A percentile compares a stretch with the other conserved stretches of the same genome.
Evolutionary conservation across 768 basidiomycete species (phyloP).

Genomic region (Podaxis sp.): DNA sequence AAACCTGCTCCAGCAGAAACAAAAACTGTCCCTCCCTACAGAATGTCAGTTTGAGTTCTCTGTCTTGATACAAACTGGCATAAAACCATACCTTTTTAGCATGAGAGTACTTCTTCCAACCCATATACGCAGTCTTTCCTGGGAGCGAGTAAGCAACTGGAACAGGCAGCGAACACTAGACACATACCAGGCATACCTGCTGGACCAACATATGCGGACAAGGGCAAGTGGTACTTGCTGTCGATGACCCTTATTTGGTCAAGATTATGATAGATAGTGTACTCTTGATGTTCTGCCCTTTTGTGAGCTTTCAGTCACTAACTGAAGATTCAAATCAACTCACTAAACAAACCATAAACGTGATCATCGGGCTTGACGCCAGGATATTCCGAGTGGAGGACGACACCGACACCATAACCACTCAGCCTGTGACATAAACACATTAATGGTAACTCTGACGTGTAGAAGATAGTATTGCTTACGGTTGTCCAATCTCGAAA

Average conservation of each 20-base stretch:
- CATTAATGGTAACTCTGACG: background rate
- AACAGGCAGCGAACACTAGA: background rate
- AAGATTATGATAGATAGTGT: constrained; percentile 23
- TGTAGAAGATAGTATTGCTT: background rate
- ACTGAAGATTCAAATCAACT: background rate
- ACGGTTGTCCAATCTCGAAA: constrained; percentile 17
- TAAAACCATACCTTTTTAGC: constrained; percentile 30
- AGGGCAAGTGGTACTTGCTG: constrained; percentile 40
- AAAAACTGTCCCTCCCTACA: constrained; percentile 27
- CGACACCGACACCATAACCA: constrained; percentile 33
- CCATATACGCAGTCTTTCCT: constrained; percentile 32
- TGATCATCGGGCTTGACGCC: constrained; percentile 17
- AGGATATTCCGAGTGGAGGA: constrained; percentile 32
- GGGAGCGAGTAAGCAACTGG: background rate
- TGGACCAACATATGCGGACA: constrained; percentile 38
- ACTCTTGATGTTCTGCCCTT: constrained; percentile 34
- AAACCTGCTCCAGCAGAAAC: constrained; percentile 27
- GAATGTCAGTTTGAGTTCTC: background rate
- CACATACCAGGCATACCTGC: constrained; percentile 30
- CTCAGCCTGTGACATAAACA: constrained; percentile 20
- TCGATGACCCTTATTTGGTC: constrained; percentile 25
- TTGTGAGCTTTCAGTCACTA: background rate
- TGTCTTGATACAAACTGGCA: background rate
- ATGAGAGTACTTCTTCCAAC: constrained; percentile 28
- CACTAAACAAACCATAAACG: constrained; percentile 13